These are phyloP conservation scores for Salvia sclarea DNA, from an alignment of 305 asterid genomes.

Conservation along the genomic window DNA sequence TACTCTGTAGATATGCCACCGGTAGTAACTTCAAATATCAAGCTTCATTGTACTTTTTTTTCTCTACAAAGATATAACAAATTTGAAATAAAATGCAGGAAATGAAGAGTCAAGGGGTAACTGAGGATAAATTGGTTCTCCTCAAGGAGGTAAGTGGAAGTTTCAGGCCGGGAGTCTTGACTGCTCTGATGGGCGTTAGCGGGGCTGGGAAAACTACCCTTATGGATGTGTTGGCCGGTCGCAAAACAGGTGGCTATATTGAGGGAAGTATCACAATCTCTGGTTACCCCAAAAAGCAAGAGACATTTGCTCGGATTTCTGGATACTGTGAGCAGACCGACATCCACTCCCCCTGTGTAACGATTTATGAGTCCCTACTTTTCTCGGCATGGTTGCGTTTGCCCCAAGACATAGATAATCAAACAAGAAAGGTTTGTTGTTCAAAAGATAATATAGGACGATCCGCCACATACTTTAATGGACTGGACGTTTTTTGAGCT, in stretches of 20 bases:
- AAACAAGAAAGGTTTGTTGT: constrained; percentile 42
- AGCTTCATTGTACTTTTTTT: too few species aligned
- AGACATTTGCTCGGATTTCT: constrained; percentile 61
- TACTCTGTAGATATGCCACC: constrained; percentile 65
- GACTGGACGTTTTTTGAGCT: too few species aligned
- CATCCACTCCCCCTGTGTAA: constrained; percentile 62
- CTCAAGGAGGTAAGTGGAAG: constrained; percentile 53
- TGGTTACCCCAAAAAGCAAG: constrained; percentile 57
- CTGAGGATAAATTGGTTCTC: constrained; percentile 46
- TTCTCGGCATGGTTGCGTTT: constrained; percentile 61
- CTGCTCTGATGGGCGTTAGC: constrained; percentile 69
- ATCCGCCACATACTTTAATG: neutral
- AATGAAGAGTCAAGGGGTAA: constrained; percentile 43
- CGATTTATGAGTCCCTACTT: constrained; percentile 52
- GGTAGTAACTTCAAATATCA: constrained; percentile 1
- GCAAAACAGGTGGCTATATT: constrained; percentile 60
- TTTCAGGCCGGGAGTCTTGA: constrained; percentile 54
- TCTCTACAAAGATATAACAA: too few species aligned
- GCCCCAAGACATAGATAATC: constrained; percentile 42
- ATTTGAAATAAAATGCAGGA: constrained; percentile 30
- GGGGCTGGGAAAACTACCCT: constrained; percentile 72
- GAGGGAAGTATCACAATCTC: constrained; percentile 53
- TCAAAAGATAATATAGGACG: neutral
- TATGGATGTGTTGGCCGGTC: constrained; percentile 63
- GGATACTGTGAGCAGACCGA: constrained; percentile 64